Evolutionary conservation across 306 rosid genomes (phyloP).

Genomic region (Trifolium subterraneum): DNA sequence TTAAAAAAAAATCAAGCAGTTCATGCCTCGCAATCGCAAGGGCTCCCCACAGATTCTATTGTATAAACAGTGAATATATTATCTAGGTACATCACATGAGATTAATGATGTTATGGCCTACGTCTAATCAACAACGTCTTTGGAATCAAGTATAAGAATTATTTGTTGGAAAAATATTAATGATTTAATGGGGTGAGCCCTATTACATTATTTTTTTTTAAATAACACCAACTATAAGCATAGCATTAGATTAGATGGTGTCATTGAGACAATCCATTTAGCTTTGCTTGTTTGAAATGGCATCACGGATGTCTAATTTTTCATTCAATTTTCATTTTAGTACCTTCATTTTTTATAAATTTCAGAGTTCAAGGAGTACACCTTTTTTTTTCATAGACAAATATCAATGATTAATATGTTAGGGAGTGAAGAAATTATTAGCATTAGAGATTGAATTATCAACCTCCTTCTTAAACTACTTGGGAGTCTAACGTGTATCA

Average conservation of each 20-base stretch:
- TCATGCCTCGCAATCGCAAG: slow-evolving; percentile 22
- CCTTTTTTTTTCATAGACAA: too few species aligned
- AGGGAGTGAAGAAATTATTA: too few species aligned
- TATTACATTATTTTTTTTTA: slow-evolving; percentile 11
- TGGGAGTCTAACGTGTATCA: too few species aligned
- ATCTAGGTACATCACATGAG: neutral
- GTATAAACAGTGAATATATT: neutral
- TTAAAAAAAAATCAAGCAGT: slow-evolving; percentile 16
- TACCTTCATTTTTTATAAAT: neutral
- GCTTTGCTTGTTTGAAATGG: slow-evolving; percentile 19
- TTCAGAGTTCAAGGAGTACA: neutral
- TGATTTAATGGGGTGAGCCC: slow-evolving; percentile 12
- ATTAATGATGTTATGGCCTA: slow-evolving; percentile 31
- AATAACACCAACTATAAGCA: slow-evolving; percentile 45
- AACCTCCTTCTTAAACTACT: too few species aligned
- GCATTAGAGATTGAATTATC: too few species aligned
- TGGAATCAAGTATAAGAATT: slow-evolving; percentile 41
- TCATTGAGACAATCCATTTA: neutral
- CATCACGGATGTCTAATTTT: slow-evolving; percentile 23
- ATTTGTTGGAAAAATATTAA: slow-evolving; percentile 44
- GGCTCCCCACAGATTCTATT: neutral
- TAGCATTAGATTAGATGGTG: slow-evolving; percentile 12
- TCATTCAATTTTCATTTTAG: neutral
- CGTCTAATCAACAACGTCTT: slow-evolving; percentile 35
- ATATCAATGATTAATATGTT: too few species aligned